Conservation (phyloP, 164 flowering plant genomes). For the Stephania cephalantha region DNA sequence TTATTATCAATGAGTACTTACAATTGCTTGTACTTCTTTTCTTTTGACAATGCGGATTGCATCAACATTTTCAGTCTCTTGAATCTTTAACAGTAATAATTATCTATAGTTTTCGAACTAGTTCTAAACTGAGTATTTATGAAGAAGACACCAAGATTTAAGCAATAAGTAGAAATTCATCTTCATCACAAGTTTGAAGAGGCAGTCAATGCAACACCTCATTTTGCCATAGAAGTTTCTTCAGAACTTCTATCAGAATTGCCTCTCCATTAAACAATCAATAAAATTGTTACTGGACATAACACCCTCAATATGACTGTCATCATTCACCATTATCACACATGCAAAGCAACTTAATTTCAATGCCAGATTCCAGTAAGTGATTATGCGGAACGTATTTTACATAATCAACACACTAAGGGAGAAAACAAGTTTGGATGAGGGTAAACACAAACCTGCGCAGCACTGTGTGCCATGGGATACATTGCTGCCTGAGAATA, state of each 20-base stretch:
- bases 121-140: too few relatives aligned
- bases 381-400: background rate
- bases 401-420: background rate
- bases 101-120: too few relatives aligned
- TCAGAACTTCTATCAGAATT: background rate
- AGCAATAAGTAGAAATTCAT: too few relatives aligned
- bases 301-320: background rate
- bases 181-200: too few relatives aligned
- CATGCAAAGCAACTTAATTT: background rate
- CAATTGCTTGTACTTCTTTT: too few relatives aligned
- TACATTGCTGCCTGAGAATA: conserved; percentile 81
- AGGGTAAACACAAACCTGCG: conserved; percentile 55
- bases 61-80: too few relatives aligned
- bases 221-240: background rate
- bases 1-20: too few relatives aligned
- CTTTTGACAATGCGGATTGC: too few relatives aligned
- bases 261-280: background rate
- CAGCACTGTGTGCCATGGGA: conserved; percentile 97
- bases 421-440: background rate
- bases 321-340: background rate
- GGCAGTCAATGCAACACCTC: too few relatives aligned
- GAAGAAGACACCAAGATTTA: too few relatives aligned
- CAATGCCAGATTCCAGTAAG: background rate
- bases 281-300: background rate
- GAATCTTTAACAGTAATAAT: too few relatives aligned